Conservation (phyloP, 2,329 filamentous ascomycete genomes). For the Fusarium metavorans region DNA sequence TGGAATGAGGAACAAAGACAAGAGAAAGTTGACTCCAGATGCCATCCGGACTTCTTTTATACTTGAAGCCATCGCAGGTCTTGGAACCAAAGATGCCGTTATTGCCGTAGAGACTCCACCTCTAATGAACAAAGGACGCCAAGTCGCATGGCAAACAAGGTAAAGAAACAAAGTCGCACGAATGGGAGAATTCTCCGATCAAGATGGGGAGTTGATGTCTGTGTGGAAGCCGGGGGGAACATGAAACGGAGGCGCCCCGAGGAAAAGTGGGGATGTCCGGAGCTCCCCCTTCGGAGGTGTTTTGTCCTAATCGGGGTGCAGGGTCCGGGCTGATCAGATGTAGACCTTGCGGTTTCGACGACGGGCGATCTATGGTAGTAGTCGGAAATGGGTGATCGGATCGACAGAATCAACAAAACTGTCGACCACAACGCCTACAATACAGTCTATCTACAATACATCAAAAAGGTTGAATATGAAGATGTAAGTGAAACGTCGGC, state of each 20-base stretch:
- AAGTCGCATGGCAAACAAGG: not conserved
- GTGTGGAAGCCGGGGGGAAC: not conserved
- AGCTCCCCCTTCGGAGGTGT: not conserved
- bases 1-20: constrained; percentile 20
- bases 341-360: not conserved
- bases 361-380: not conserved
- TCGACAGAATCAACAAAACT: not conserved
- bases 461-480: not conserved
- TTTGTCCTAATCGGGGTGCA: constrained; percentile 16
- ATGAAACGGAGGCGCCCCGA: constrained; percentile 26
- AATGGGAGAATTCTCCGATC: constrained; percentile 41
- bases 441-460: not conserved
- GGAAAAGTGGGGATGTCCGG: constrained; percentile 15
- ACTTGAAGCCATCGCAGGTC: constrained; percentile 26
- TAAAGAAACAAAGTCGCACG: constrained; percentile 28
- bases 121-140: constrained; percentile 2
- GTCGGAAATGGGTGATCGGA: constrained; percentile 2
- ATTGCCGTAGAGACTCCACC: constrained; percentile 8
- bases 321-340: not conserved
- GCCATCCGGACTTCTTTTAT: constrained; percentile 27
- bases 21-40: not conserved
- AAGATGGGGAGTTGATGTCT: not conserved
- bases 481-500: not conserved
- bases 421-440: not conserved
- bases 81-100: constrained; percentile 11